Conservation (phyloP, 139 green algal species). For the Astrephomene gubernaculifera region DNA sequence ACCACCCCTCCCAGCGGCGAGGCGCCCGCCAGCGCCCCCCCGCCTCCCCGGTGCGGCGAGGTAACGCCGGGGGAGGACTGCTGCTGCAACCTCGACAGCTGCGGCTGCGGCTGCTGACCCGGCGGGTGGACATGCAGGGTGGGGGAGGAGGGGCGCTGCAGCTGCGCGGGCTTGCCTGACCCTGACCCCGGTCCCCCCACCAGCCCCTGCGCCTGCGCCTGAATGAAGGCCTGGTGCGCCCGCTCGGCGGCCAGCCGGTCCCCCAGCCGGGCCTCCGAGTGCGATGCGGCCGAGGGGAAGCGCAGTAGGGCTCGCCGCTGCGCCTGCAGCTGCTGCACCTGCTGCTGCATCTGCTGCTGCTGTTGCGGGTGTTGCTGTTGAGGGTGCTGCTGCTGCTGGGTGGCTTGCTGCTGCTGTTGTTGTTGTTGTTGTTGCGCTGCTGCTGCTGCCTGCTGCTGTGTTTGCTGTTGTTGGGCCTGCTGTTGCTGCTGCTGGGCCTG, state of each 20-base stretch:
- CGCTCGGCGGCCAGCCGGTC: not conserved
- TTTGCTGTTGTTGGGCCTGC: too few relatives aligned
- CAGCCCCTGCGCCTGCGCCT: too few relatives aligned
- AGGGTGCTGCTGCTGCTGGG: not conserved
- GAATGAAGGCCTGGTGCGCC: not conserved
- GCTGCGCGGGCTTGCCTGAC: too few relatives aligned
- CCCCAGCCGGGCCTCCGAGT: constrained; percentile 1
- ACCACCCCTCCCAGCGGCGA: too few relatives aligned
- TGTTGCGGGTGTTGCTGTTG: not conserved
- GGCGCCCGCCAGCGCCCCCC: too few relatives aligned
- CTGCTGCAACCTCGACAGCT: too few relatives aligned
- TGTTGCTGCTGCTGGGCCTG: not conserved
- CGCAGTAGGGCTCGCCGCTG: not conserved
- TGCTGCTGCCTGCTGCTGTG: not conserved
- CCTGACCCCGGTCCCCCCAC: too few relatives aligned
- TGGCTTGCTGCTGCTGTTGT: not conserved
- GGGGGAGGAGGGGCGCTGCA: too few relatives aligned
- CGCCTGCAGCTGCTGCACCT: not conserved
- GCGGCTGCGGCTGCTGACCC: too few relatives aligned
- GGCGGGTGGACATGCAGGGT: too few relatives aligned
- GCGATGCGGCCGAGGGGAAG: not conserved
- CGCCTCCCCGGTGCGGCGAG: too few relatives aligned
- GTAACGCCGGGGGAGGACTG: too few relatives aligned
- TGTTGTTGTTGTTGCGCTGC: not conserved
- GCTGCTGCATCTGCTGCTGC: not conserved